Conservation (phyloP, 306 rosid genomes). For the Corylus heterophylla region DNA sequence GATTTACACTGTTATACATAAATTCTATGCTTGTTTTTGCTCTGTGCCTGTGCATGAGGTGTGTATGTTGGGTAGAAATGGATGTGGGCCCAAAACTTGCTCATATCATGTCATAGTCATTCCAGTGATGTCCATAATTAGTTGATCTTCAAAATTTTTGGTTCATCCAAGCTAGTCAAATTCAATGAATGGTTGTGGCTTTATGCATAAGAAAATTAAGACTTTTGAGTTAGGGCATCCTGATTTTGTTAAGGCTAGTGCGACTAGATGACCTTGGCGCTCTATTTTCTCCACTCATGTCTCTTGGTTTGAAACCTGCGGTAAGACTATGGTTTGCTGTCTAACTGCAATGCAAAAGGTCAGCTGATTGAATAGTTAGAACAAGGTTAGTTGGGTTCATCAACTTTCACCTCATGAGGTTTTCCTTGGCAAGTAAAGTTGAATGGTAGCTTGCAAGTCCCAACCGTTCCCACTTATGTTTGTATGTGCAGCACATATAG, state of each 20-base stretch:
- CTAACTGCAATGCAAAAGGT: not conserved
- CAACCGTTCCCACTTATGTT: not conserved
- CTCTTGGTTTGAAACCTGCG: not conserved
- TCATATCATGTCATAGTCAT: not conserved
- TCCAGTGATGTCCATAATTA: not conserved
- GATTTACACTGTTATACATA: conserved; percentile 13
- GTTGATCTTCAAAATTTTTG: not conserved
- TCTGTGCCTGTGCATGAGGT: not conserved
- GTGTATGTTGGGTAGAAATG: not conserved
- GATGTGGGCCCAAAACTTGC: not conserved
- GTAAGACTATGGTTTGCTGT: not conserved
- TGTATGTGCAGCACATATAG: not conserved
- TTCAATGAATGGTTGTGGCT: not conserved
- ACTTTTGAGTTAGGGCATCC: not conserved
- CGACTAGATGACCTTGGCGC: not conserved
- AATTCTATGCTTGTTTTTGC: not conserved
- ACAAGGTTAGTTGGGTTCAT: not conserved
- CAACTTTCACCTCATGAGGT: not conserved
- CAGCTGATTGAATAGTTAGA: too few relatives aligned
- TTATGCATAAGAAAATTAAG: not conserved
- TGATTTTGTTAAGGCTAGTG: not conserved
- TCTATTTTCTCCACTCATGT: too few relatives aligned
- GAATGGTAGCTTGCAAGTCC: not conserved
- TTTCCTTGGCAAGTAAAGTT: not conserved
- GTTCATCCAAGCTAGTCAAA: not conserved